phyloP scores from a whole-genome alignment of 768 basidiomycete genomes.

The Termitomyces sp. region DNA sequence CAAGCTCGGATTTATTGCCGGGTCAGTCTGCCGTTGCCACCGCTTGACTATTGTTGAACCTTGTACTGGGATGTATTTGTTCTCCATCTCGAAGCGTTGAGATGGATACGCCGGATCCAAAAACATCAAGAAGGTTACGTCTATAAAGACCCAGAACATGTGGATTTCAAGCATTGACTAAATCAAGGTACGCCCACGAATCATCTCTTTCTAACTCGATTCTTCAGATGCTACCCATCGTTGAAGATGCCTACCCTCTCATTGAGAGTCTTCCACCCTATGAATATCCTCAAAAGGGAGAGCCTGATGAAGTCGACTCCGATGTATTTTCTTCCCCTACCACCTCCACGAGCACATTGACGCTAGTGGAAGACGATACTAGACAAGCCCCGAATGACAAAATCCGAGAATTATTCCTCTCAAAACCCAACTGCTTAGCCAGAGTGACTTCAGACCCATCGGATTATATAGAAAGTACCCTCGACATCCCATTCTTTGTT shows the following conservation, averaged over 20 bases:
- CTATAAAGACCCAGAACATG: conserved; percentile 1
- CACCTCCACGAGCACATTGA: conserved; percentile 5
- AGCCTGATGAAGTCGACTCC: background rate
- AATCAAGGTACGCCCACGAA: background rate
- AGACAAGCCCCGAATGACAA: background rate
- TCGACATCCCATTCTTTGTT: background rate
- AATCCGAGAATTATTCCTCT: conserved; percentile 8
- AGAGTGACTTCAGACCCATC: background rate
- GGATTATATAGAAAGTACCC: background rate
- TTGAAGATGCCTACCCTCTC: background rate
- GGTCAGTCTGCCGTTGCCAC: background rate
- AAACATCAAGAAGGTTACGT: background rate
- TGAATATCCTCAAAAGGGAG: background rate
- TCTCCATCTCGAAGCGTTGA: background rate
- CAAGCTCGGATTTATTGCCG: background rate
- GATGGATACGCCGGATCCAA: conserved; percentile 3
- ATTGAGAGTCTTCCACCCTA: background rate
- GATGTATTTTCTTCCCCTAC: conserved; percentile 2
- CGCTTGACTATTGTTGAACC: conserved; percentile 5
- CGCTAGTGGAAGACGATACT: conserved; percentile 7
- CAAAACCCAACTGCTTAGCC: conserved; percentile 2
- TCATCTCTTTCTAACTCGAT: background rate
- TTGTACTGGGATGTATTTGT: conserved; percentile 7
- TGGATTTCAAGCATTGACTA: background rate
- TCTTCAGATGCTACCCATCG: background rate